Conservation (phyloP, 2,329 filamentous ascomycete species). For the Aspergillus quadricinctus region DNA sequence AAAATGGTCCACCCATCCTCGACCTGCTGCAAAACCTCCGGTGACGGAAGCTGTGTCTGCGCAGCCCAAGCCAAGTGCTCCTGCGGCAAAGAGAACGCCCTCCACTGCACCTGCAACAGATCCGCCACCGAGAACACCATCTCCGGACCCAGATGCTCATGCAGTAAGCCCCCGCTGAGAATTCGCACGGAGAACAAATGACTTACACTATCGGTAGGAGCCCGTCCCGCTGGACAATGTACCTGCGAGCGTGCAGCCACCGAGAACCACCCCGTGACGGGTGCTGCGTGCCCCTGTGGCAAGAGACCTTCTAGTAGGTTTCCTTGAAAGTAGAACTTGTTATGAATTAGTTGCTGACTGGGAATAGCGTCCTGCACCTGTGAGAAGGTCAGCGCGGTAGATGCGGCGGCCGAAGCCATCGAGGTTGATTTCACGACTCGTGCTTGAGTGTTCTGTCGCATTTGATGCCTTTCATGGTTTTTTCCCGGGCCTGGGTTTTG, state of each 20-base stretch:
- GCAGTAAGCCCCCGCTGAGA: constrained; percentile 50
- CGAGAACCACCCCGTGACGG: constrained; percentile 63
- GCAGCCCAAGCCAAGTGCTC: constrained; percentile 67
- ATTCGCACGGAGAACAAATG: constrained; percentile 3
- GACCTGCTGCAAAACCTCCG: constrained; percentile 58
- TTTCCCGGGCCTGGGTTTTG: neutral
- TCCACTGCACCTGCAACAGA: constrained; percentile 82
- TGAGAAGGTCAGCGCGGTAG: constrained; percentile 64
- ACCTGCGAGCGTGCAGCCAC: constrained; percentile 68
- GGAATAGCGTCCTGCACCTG: constrained; percentile 71
- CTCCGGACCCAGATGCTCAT: constrained; percentile 72
- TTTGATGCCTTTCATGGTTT: constrained; percentile 2
- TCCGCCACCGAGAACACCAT: constrained; percentile 69
- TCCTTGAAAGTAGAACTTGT: neutral
- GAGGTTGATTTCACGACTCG: constrained; percentile 87
- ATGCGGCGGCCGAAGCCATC: constrained; percentile 52
- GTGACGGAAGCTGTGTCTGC: constrained; percentile 52
- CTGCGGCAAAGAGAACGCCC: constrained; percentile 81
- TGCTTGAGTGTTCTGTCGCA: constrained; percentile 21
- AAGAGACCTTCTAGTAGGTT: constrained; percentile 64
- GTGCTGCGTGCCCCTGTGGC: constrained; percentile 71
- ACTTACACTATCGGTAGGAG: constrained; percentile 40
- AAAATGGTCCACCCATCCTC: constrained; percentile 45
- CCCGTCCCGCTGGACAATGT: constrained; percentile 73
- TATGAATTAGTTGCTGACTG: constrained; percentile 10